Evolutionary conservation across 768 basidiomycete species (phyloP).

Genomic region (Suillus variegatus): DNA sequence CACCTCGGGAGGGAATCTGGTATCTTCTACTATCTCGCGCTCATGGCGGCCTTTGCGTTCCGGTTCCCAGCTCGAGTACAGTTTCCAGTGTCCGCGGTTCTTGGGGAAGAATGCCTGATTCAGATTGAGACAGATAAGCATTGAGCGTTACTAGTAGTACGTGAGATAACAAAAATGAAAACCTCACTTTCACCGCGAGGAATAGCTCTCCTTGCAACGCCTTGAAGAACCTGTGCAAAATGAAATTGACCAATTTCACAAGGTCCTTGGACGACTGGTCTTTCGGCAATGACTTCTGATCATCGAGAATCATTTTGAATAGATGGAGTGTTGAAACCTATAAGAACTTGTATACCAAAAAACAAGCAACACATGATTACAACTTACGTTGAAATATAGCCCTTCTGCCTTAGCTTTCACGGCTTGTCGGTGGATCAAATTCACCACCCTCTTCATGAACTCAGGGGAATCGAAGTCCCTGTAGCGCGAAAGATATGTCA

Average conservation of each 20-base stretch:
- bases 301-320: slow-evolving; percentile 84
- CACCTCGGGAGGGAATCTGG: slow-evolving; percentile 62
- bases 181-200: slow-evolving; percentile 81
- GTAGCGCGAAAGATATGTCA: slow-evolving; percentile 82
- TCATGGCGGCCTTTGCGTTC: slow-evolving; percentile 41
- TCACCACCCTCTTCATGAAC: slow-evolving; percentile 87
- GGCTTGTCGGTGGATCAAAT: slow-evolving; percentile 87
- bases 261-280: slow-evolving; percentile 85
- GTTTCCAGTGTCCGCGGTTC: slow-evolving; percentile 85
- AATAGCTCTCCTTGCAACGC: slow-evolving; percentile 81
- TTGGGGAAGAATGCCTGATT: slow-evolving; percentile 85
- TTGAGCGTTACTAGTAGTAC: slow-evolving; percentile 12
- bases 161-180: slow-evolving; percentile 29
- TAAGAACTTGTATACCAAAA: slow-evolving; percentile 15
- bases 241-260: slow-evolving; percentile 77
- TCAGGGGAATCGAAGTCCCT: slow-evolving; percentile 75
- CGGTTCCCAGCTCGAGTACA: slow-evolving; percentile 77
- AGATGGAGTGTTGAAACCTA: slow-evolving; percentile 89
- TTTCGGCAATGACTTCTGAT: slow-evolving; percentile 76
- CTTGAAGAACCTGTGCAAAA: slow-evolving; percentile 95
- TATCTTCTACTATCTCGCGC: slow-evolving; percentile 34
- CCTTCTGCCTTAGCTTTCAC: slow-evolving; percentile 92
- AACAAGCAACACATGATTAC: neutral
- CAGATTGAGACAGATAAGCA: slow-evolving; percentile 20
- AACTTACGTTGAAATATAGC: slow-evolving; percentile 87